These are phyloP conservation scores for Colletotrichum aenigma DNA, from an alignment of 2,329 filamentous ascomycete species.

Conservation along the genomic window DNA sequence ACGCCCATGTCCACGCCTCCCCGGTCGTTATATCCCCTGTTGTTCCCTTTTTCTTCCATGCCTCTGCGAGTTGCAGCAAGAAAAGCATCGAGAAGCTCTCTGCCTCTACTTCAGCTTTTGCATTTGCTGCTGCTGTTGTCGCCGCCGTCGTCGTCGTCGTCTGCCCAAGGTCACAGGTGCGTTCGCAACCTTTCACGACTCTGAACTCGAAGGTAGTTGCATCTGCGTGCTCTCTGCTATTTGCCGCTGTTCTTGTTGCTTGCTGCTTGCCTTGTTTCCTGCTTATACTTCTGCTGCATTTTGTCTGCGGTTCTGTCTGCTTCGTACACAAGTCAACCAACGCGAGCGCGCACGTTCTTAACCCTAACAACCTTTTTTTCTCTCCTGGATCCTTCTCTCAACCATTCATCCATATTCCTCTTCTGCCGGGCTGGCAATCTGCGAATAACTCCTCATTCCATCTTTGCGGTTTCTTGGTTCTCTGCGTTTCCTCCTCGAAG, in stretches of 20 bases:
- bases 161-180: neutral
- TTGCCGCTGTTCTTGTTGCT: neutral
- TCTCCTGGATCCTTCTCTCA: neutral
- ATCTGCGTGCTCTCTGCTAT: neutral
- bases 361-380: neutral
- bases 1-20: neutral
- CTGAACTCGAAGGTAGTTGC: neutral
- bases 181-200: neutral
- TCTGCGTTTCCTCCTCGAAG: neutral
- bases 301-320: neutral
- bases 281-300: neutral
- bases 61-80: conserved; percentile 17
- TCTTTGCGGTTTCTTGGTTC: neutral
- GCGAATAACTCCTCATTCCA: neutral
- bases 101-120: neutral
- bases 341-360: conserved; percentile 2
- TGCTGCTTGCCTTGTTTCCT: neutral
- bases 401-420: neutral
- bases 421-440: neutral
- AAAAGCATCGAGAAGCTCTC: conserved; percentile 20
- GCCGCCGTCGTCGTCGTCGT: neutral
- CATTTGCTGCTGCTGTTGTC: neutral
- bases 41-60: conserved; percentile 4
- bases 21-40: conserved; percentile 20
- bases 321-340: neutral